A percentile compares a stretch with the other conserved stretches of the same genome.
phyloP scores from a whole-genome alignment of 768 basidiomycete genomes.

The Hericium coralloides region DNA sequence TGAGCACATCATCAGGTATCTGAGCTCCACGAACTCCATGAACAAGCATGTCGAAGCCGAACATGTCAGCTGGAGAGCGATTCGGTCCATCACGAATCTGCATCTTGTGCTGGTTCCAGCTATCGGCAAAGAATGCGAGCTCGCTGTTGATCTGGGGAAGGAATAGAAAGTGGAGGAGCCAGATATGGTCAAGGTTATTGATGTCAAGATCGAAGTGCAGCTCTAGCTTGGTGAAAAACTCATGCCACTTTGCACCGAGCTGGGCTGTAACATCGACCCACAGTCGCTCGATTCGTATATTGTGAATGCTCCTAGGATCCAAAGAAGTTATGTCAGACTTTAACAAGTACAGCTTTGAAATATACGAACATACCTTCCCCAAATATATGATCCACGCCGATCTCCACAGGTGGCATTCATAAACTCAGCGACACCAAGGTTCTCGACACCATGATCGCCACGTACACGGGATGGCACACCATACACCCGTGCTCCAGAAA shows the following conservation, averaged over 20 bases:
- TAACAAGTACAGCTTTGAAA: background rate
- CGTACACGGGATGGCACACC: background rate
- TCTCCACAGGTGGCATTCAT: background rate
- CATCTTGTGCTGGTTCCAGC: background rate
- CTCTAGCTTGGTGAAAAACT: too few relatives aligned
- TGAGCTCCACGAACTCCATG: conserved; percentile 4
- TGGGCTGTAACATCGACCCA: background rate
- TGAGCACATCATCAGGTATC: background rate
- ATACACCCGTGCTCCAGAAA: too few relatives aligned
- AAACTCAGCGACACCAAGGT: background rate
- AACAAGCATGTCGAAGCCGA: conserved; percentile 13
- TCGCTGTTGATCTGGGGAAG: background rate
- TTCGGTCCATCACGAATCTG: conserved; percentile 11
- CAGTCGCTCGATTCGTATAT: background rate
- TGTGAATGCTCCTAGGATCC: background rate
- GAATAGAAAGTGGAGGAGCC: too few relatives aligned
- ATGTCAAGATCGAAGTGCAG: too few relatives aligned
- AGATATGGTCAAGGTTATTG: too few relatives aligned
- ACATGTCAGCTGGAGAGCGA: conserved; percentile 16
- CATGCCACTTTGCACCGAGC: too few relatives aligned
- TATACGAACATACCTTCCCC: background rate
- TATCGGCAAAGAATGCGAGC: background rate
- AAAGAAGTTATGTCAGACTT: too few relatives aligned
- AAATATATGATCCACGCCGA: background rate
- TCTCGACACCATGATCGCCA: background rate